Evolutionary conservation across 2,329 filamentous ascomycete species (phyloP), one percentile per base, ranked within the genome.

Genomic region (Aspergillus sp.): DNA sequence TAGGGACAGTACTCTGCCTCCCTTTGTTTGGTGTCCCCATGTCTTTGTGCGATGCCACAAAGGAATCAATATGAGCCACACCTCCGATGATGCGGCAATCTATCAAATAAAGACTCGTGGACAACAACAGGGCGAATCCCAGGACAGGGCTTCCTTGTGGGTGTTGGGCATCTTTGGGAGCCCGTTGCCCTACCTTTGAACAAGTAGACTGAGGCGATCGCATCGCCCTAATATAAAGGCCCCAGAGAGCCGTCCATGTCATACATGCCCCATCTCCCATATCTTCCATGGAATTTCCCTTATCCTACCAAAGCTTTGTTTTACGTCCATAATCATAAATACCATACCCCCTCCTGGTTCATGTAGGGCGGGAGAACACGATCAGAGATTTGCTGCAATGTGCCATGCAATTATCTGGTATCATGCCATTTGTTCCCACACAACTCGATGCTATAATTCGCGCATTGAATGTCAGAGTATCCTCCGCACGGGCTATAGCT

Each of bases 341-440:
- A 46, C 42, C 7, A n/a, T 42, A 6, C n/a, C 12, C 12, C 18
- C 22, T 47, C 20, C 45, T 22, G 20, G n/a, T 47, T 47, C 45
- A 47, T 47, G 45, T 47, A 47, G 18, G 12, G 18, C 10, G 18
- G 36, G 1, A 16, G 1, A 46, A 9, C 9, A 54, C 32, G 18
- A 46, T 20, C 7, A 42, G 3, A 52, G 47, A 11, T 45, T 22
- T 49, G 29, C 11, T 24, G 51, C 32, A 39, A 70, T 72, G 70
- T 71, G 69, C 55, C 65, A 70, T 45, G 16, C 26, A 22, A 63
- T 71, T 16, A 56, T 32, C 32, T 71, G 67, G 67, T 68, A 65
- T 39, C 63, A 70, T 55, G 64, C 58, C 56, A 54, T 67, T 42
- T 71, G 66, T 54, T 52, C 49, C 14, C 69, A 72, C 51, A 4